Evolutionary conservation across 371 early-diverging fungal genomes (phyloP), one percentile per base, ranked within the genome.

Genomic region (Mortierella polycephala): DNA sequence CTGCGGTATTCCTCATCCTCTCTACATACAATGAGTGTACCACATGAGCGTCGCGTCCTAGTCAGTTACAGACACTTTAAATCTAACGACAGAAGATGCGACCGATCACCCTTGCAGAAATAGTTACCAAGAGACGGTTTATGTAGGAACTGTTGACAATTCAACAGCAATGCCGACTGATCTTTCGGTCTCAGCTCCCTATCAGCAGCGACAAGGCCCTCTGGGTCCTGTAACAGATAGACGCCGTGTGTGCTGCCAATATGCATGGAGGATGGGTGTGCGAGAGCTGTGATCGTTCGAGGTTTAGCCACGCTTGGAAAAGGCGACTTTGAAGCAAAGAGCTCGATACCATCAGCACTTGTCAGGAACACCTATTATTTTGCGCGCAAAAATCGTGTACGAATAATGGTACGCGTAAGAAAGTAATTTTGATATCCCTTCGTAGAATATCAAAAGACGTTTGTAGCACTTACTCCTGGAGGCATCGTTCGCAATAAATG

Each of bases 201-300:
- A 55, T 82, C 82, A 8, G 14, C 46, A 7, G 39, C 18, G 41
- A 63, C 60, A 1, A 52, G 57, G 2, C 42, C 59, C 5, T 64
- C 18, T 7, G 69, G 64, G 46, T 80, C 80, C 16, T 77, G 58
- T 51, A 82, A 47, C 46, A 70, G 20, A 44, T 69, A 83, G 7
- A 83, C 83, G 0, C 83, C 83, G 67, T 83, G 83, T 0, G 81
- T 76, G 21, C 71, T 68, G 13, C 82, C 83, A 47, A 81, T 83
- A n/a, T 50, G 56, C 2, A 61, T 53, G 5, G 83, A 69, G 1
- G 83, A 83, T 11, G 83, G 83, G 57, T 83, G 83, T 2, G 82
- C 83, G 7, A 83, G 46, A 1, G 83, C 82, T 20, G 76, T 81
- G 39, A 83, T 76, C 4, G 67, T 76, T 6, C 44, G 64, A 13